Evolutionary conservation across 1,284 basidiomycete species (phyloP), one percentile per base, ranked within the genome.

Genomic region (Vanrija humicola): DNA sequence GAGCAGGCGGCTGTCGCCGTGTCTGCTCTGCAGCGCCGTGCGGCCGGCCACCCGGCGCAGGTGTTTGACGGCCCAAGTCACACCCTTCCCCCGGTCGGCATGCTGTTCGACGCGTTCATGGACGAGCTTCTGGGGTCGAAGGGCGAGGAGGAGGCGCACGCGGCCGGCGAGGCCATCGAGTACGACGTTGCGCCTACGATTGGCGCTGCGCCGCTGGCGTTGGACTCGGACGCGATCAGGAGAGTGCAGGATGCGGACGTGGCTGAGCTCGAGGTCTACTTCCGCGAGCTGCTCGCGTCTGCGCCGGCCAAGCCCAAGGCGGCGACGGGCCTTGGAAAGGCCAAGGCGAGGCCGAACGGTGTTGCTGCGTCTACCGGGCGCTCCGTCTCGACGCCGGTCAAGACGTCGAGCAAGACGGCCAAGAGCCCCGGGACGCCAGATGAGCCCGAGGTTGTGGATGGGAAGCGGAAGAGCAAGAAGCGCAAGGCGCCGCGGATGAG

Each of bases 31-130:
- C 66, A 66, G 52, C 56, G 56, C 39, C 45, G 49, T 4, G 59
- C 63, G 45, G 55, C 55, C 34, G 72, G 72, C 10, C 58, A 59
- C 52, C 69, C 68, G 8, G 64, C 69, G 10, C 77, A 78, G 54
- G 76, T 86, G 44, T 88, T 92, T 67, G 83, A 86, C 59, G 83
- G 82, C 3, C 87, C 91, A 5, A 83, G 87, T 28, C 88, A 93
- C 76, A 81, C 90, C 47, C 81, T 90, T 65, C 90, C 91, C 15
- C 84, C 90, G 5, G 78, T 93, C 54, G 82, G 86, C 48, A 78
- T 81, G 48, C 74, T 95, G 43, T 94, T 89, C 70, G 85, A 88
- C 38, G 78, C 85, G 16, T 78, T 93, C 64, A 82, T 94, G 66
- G 79, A 81, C 45, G 79, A 82, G 47, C 83, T 90, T 67, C 77